phyloP scores from a whole-genome alignment of 371 early-diverging fungal genomes.

The Mortierella sp. region DNA sequence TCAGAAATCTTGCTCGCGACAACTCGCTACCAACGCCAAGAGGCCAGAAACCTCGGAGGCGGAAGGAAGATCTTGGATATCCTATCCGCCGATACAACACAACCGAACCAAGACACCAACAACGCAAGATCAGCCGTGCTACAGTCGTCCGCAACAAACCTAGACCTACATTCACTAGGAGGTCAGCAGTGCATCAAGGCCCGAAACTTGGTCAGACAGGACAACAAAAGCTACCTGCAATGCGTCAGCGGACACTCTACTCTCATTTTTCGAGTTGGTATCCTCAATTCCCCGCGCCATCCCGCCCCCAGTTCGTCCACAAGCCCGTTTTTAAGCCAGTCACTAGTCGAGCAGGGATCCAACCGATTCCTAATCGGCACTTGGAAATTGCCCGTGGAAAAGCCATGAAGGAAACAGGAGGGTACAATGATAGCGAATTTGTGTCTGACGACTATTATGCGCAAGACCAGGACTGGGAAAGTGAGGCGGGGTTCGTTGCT shows the following conservation, averaged over 20 bases:
- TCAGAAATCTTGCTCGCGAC: too few relatives aligned
- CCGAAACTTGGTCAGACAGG: not conserved
- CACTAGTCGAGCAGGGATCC: not conserved
- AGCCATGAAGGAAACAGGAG: not conserved
- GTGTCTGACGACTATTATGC: too few relatives aligned
- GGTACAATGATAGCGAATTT: too few relatives aligned
- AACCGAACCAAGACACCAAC: not conserved
- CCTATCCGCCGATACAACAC: not conserved
- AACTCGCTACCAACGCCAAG: too few relatives aligned
- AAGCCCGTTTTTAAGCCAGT: slow-evolving; percentile 18
- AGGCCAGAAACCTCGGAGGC: not conserved
- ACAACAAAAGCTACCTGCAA: not conserved
- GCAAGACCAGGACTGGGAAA: too few relatives aligned
- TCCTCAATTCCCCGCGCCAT: not conserved
- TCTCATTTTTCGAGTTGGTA: slow-evolving; percentile 10
- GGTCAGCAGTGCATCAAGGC: not conserved
- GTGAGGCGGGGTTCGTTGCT: too few relatives aligned
- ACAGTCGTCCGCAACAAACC: slow-evolving; percentile 6
- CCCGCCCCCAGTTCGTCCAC: slow-evolving; percentile 25
- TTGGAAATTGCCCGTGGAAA: not conserved
- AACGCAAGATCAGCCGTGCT: not conserved
- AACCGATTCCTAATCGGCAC: not conserved
- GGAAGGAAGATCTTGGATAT: not conserved
- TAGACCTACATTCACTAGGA: not conserved
- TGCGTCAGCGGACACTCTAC: not conserved